Evolutionary conservation across 306 rosid genomes (phyloP), one percentile per base, ranked within the genome.

Genomic region (Spatholobus suberectus): DNA sequence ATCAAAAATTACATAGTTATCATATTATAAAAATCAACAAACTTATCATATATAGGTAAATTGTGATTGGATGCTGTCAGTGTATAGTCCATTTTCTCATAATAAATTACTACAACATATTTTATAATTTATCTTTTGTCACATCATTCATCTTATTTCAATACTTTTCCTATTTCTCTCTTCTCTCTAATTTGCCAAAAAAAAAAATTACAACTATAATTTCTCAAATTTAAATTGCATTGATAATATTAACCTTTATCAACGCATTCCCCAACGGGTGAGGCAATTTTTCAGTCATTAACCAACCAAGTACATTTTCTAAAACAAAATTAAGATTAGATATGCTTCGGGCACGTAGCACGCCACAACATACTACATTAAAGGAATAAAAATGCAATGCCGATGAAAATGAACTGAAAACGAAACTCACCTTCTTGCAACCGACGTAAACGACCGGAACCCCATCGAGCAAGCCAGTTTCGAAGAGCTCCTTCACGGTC

Each of bases 391-490:
- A 41, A 63, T 43, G 73, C 15, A 76, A 35, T 34, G 46, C 6
- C 0, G 44, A 32, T 0, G 71, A 4, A 9, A 3, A 79, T 0
- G 58, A 61, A 49, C 72, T n/a, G 0, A 2, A 43, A 43, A n/a
- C 69, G 21, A 0, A 55, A 79, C 40, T 9, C 68, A 96, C 99
- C 99, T 94, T 94, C 84, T 91, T 91, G 70, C 88, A 87, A 75
- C 99, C 99, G 84, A 92, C 84, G 91, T 96, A 96, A 69, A 96
- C 86, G 73, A 94, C 98, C 0, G 94, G 88, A 81, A 96, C 86
- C 4, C 98, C 99, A n/a, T 96, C 99, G 44, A 96, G 93, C 76
- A 96, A 85, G 44, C 99, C 99, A 38, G 98, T 96, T 13, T 94
- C 95, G 59, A 96, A 94, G 13, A 96, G 97, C 86, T 96, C 98